A percentile compares a stretch with the other conserved stretches of the same genome.
phyloP scores from a whole-genome alignment of 1,284 basidiomycete species.

The Naganishia sp. region DNA sequence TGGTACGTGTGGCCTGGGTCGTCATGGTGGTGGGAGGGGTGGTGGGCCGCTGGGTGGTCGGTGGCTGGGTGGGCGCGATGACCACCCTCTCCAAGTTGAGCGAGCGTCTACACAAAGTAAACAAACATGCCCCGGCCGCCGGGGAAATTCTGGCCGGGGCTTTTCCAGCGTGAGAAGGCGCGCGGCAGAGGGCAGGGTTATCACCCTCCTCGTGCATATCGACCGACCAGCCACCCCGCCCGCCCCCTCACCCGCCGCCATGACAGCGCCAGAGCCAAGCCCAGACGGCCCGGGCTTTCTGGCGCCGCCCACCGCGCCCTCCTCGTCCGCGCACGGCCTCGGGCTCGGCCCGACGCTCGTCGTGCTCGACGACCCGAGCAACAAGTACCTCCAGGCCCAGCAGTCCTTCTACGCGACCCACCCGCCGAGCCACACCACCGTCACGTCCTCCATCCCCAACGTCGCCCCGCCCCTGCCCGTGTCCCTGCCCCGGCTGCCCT shows the following conservation, averaged over 20 bases:
- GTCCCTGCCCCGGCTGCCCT: conserved; percentile 32
- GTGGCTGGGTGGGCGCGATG: not conserved
- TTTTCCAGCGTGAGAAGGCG: conserved; percentile 14
- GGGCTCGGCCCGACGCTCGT: conserved; percentile 32
- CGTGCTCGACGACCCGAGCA: conserved; percentile 31
- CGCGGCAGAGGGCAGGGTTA: too few relatives aligned
- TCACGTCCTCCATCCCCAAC: conserved; percentile 29
- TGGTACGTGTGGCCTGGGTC: conserved; percentile 50
- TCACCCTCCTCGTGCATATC: too few relatives aligned
- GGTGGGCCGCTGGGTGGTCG: not conserved
- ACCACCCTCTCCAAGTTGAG: too few relatives aligned
- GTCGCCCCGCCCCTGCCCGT: conserved; percentile 35
- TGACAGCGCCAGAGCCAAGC: not conserved
- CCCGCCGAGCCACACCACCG: conserved; percentile 27
- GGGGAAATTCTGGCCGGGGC: not conserved
- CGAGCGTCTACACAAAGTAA: too few relatives aligned
- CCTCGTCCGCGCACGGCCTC: conserved; percentile 32
- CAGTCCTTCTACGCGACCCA: conserved; percentile 33
- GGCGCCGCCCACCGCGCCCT: conserved; percentile 30
- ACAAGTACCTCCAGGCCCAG: conserved; percentile 33
- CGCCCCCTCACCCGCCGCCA: not conserved
- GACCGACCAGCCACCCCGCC: not conserved
- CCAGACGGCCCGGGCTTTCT: conserved; percentile 27
- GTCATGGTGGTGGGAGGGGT: conserved; percentile 42
- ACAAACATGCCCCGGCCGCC: not conserved